phyloP scores from a whole-genome alignment of 805 yeast genomes.

The Hermanozyma aechmeae region DNA sequence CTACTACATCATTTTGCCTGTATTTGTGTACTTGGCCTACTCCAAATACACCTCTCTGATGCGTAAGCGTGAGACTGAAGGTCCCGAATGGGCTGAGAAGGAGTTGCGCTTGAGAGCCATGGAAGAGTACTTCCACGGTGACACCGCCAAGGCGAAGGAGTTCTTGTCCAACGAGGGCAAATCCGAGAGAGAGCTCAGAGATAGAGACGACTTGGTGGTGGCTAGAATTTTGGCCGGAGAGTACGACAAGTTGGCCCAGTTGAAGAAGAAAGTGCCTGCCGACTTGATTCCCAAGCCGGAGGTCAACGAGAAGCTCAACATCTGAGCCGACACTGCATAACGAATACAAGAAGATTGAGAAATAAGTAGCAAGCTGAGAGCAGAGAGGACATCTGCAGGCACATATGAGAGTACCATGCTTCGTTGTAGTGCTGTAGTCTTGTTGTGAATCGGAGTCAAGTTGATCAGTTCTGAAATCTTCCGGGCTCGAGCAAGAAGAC shows the following conservation, averaged over 20 bases:
- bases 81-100: slow-evolving; percentile 74
- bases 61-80: slow-evolving; percentile 30
- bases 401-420: too few species aligned
- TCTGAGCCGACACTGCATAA: slow-evolving; percentile 18
- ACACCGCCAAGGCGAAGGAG: slow-evolving; percentile 40
- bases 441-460: too few species aligned
- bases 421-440: too few species aligned
- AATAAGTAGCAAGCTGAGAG: too few species aligned
- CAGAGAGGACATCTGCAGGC: too few species aligned
- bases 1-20: slow-evolving; percentile 67
- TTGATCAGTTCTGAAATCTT: too few species aligned
- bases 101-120: slow-evolving; percentile 70
- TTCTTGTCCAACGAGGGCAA: slow-evolving; percentile 46
- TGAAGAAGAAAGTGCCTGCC: slow-evolving; percentile 40
- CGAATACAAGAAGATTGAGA: too few species aligned
- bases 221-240: slow-evolving; percentile 80
- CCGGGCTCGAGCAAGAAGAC: too few species aligned
- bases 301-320: slow-evolving; percentile 22
- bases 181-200: slow-evolving; percentile 46
- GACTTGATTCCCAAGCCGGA: slow-evolving; percentile 30
- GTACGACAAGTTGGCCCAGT: slow-evolving; percentile 60
- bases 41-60: slow-evolving; percentile 36
- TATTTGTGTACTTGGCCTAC: slow-evolving; percentile 47
- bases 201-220: slow-evolving; percentile 68
- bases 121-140: slow-evolving; percentile 53